Evolutionary conservation across 2,329 filamentous ascomycete genomes (phyloP), one percentile per base, ranked within the genome.

Genomic region (Acrodontium crateriforme): DNA sequence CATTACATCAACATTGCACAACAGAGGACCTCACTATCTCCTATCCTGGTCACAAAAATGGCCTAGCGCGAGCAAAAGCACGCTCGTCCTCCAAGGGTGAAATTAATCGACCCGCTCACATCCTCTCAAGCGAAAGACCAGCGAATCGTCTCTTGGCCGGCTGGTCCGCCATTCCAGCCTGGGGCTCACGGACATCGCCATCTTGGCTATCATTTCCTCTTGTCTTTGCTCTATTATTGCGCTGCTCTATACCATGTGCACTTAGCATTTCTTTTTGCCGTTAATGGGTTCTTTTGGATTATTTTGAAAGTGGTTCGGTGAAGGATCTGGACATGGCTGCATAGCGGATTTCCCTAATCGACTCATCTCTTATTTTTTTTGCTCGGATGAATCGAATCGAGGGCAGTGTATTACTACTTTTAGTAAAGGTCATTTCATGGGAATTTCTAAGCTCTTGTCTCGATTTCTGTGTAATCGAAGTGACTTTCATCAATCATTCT

Each of bases 241-340:
- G 25, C 16, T 28, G 36, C 36, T 35, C 33, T 37, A 41, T 41
- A 41, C 39, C 39, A 41, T 41, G 39, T 41, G 35, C 36, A 34
- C 8, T 22, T 22, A 22, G n/a, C n/a, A n/a, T n/a, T 22, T 22
- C 20, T n/a, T 22, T 12, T 22, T 22, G 20, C 20, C n/a, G n/a
- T 22, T 4, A 10, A 22, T n/a, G 20, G 10, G n/a, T 22, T 22
- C 20, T 8, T 10, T 4, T 10, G 20, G 20, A 22, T 22, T n/a
- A n/a, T n/a, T n/a, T n/a, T n/a, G n/a, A n/a, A n/a, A n/a, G n/a
- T n/a, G n/a, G n/a, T n/a, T n/a, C n/a, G n/a, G n/a, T n/a, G n/a
- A n/a, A n/a, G n/a, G n/a, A n/a, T n/a, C n/a, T n/a, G n/a, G n/a
- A n/a, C n/a, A n/a, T n/a, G n/a, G n/a, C n/a, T n/a, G n/a, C n/a